A percentile compares a stretch with the other conserved stretches of the same genome.
phyloP scores from a whole-genome alignment of 2,329 filamentous ascomycete genomes.

The Zarea fungicola region DNA sequence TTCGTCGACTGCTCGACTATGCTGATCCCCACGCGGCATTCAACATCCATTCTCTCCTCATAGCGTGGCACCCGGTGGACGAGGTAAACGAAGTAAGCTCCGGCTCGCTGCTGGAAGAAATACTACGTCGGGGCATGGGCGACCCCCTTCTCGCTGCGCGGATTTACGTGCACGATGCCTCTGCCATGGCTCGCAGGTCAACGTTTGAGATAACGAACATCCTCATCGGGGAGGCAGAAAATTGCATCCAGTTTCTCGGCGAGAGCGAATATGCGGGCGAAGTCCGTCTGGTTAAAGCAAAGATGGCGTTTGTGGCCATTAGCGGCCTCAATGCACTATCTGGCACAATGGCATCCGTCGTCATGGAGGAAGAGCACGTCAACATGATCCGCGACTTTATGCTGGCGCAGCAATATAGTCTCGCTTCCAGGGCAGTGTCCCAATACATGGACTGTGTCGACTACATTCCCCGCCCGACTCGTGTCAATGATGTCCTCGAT shows the following conservation, averaged over 20 bases:
- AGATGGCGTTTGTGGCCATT: neutral
- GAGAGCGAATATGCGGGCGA: neutral
- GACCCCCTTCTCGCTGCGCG: neutral
- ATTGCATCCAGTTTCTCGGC: neutral
- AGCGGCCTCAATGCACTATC: neutral
- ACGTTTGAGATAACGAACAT: neutral
- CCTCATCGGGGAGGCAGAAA: neutral
- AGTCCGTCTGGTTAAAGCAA: neutral
- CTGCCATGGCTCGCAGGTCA: neutral
- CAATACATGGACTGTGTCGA: slow-evolving; percentile 4
- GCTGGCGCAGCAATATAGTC: neutral
- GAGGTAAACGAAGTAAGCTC: neutral
- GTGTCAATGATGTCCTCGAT: neutral
- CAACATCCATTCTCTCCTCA: neutral
- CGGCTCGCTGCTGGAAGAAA: neutral
- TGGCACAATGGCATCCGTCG: neutral
- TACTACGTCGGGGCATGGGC: neutral
- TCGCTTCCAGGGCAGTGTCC: neutral
- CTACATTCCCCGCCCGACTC: neutral
- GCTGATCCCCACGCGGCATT: neutral
- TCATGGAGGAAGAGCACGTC: slow-evolving; percentile 2
- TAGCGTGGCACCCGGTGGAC: neutral
- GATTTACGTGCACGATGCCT: neutral
- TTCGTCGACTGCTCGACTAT: neutral
- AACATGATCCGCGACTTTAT: neutral